Evolutionary conservation across 345 rosid species (phyloP).

Genomic region (Alliaria petiolata): DNA sequence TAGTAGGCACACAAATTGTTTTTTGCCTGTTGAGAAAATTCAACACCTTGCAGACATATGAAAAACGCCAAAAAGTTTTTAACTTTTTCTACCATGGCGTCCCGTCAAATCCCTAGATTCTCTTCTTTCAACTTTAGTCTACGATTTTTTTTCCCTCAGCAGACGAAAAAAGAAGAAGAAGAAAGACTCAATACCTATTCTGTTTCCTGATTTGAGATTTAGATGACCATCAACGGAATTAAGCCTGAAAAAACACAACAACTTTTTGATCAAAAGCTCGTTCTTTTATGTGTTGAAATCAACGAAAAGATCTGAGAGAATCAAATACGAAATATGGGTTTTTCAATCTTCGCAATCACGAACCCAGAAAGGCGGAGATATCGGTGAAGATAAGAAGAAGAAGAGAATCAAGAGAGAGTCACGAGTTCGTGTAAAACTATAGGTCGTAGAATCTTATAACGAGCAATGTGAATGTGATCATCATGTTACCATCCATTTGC

Average conservation of each 20-base stretch:
- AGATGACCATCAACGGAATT: too few species aligned
- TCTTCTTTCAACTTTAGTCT: neutral
- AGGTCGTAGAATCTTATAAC: neutral
- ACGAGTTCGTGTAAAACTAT: too few species aligned
- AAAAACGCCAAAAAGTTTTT: slow-evolving; percentile 15
- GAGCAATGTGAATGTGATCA: neutral
- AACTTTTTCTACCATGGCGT: slow-evolving; percentile 20
- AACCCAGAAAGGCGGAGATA: slow-evolving; percentile 6
- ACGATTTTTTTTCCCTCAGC: too few species aligned
- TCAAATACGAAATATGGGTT: too few species aligned
- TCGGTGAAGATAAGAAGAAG: slow-evolving; percentile 3
- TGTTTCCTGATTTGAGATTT: too few species aligned
- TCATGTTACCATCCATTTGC: neutral
- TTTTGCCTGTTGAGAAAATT: slow-evolving; percentile 34
- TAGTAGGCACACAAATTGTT: slow-evolving; percentile 17
- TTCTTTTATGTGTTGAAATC: too few species aligned
- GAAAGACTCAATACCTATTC: too few species aligned
- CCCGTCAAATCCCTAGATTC: slow-evolving; percentile 20
- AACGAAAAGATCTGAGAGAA: too few species aligned
- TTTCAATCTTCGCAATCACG: too few species aligned
- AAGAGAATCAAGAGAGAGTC: neutral
- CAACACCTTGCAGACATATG: slow-evolving; percentile 16
- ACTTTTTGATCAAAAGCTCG: too few species aligned
- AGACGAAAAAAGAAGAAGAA: too few species aligned
- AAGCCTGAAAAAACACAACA: too few species aligned